phyloP scores from a whole-genome alignment of 2,329 filamentous ascomycete genomes.

The Diaporthe velutina region DNA sequence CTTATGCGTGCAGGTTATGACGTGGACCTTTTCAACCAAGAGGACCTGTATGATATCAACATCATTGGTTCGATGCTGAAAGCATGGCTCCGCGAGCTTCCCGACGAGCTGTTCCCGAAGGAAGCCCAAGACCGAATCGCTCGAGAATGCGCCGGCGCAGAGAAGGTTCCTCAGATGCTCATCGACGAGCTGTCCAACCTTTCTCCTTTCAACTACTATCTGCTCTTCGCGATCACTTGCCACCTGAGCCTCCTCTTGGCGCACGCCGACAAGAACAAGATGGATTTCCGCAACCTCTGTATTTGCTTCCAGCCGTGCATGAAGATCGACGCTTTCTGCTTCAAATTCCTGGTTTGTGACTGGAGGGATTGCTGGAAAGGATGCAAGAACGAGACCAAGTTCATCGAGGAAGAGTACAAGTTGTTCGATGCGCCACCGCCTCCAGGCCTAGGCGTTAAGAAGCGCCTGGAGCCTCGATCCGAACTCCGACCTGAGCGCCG shows the following conservation, averaged over 20 bases:
- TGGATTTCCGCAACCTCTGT: slow-evolving; percentile 95
- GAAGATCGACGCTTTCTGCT: slow-evolving; percentile 95
- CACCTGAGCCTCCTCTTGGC: slow-evolving; percentile 92
- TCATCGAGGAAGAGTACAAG: slow-evolving; percentile 77
- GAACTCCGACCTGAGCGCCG: slow-evolving; percentile 37
- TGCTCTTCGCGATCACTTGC: slow-evolving; percentile 96
- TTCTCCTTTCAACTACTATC: slow-evolving; percentile 97
- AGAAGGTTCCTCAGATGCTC: slow-evolving; percentile 85
- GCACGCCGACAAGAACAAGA: slow-evolving; percentile 96
- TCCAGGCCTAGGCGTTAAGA: slow-evolving; percentile 54
- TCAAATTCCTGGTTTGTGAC: slow-evolving; percentile 94
- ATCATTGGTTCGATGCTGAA: slow-evolving; percentile 97
- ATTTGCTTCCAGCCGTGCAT: slow-evolving; percentile 98
- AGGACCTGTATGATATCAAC: slow-evolving; percentile 94
- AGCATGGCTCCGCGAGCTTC: slow-evolving; percentile 94
- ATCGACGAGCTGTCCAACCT: slow-evolving; percentile 93
- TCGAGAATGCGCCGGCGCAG: slow-evolving; percentile 82
- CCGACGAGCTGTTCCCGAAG: slow-evolving; percentile 93
- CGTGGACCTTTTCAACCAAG: slow-evolving; percentile 89
- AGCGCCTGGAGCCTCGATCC: slow-evolving; percentile 36
- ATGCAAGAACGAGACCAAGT: slow-evolving; percentile 89
- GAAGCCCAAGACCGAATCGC: slow-evolving; percentile 83
- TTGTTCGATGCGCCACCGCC: slow-evolving; percentile 71
- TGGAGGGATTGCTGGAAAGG: slow-evolving; percentile 98
- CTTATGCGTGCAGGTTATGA: slow-evolving; percentile 73